Evolutionary conservation across 441 rosid genomes (phyloP).

Genomic region (Raphanus hybrid): DNA sequence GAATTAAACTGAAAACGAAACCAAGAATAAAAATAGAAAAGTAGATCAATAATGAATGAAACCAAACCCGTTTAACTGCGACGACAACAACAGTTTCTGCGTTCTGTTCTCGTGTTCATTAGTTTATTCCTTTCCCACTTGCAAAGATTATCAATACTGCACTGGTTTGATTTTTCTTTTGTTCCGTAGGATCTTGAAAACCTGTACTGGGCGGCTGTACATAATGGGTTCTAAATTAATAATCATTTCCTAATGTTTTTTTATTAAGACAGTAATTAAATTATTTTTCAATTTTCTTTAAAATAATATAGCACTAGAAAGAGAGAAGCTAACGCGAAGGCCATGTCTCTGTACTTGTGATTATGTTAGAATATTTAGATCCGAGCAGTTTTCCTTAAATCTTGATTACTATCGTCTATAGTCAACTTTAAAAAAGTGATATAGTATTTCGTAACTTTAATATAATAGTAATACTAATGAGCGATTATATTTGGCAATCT

Average conservation of each 20-base stretch:
- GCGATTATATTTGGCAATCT: background rate
- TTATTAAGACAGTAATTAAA: background rate
- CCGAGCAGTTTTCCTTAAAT: background rate
- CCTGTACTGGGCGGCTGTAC: slow-evolving; percentile 8
- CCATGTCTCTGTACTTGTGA: background rate
- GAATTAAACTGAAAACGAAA: background rate
- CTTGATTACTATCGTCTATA: background rate
- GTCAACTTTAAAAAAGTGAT: background rate
- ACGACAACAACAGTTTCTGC: slow-evolving; percentile 34
- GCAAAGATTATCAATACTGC: background rate
- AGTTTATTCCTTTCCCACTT: slow-evolving; percentile 31
- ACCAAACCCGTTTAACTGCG: slow-evolving; percentile 35
- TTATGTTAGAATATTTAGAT: slow-evolving; percentile 16
- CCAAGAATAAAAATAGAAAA: background rate
- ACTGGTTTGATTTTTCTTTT: slow-evolving; percentile 15
- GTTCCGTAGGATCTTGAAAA: slow-evolving; percentile 7
- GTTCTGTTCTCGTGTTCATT: slow-evolving; percentile 8
- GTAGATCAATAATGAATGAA: background rate
- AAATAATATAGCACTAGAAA: background rate
- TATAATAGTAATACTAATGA: background rate
- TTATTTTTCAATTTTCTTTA: background rate
- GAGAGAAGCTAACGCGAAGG: slow-evolving; percentile 34
- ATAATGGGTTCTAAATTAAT: background rate
- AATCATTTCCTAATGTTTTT: background rate
- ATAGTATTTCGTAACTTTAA: background rate